A percentile compares a stretch with the other conserved stretches of the same genome.
Conservation (phyloP, 2,329 filamentous ascomycete genomes). For the Calonectria multiphialidica region DNA sequence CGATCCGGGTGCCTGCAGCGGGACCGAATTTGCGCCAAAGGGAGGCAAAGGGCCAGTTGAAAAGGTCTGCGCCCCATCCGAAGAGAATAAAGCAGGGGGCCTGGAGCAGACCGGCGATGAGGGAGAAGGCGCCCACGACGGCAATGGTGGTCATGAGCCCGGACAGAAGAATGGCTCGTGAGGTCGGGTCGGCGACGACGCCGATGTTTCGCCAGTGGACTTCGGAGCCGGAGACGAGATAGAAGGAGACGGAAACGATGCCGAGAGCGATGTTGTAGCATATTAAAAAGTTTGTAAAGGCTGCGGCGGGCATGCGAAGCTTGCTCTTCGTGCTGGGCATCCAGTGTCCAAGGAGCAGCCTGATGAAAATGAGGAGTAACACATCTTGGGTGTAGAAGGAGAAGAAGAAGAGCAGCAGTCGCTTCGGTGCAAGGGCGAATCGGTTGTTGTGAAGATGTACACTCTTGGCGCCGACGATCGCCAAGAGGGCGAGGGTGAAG, state of each 20-base stretch:
- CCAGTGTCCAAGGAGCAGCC: slow-evolving; percentile 46
- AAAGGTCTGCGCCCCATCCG: slow-evolving; percentile 44
- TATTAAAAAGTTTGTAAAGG: slow-evolving; percentile 33
- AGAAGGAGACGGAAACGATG: slow-evolving; percentile 47
- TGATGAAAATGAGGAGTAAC: slow-evolving; percentile 46
- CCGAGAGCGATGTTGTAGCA: slow-evolving; percentile 39
- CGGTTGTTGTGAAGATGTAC: slow-evolving; percentile 49
- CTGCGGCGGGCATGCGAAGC: slow-evolving; percentile 27
- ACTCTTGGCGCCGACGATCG: slow-evolving; percentile 46
- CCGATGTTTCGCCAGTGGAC: slow-evolving; percentile 53
- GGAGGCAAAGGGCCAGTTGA: slow-evolving; percentile 42
- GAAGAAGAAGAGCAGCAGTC: slow-evolving; percentile 46
- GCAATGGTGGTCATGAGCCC: slow-evolving; percentile 45
- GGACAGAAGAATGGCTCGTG: slow-evolving; percentile 48
- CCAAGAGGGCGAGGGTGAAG: slow-evolving; percentile 47
- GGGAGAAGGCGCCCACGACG: slow-evolving; percentile 33
- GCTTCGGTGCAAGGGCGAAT: slow-evolving; percentile 44
- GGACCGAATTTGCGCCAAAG: slow-evolving; percentile 19
- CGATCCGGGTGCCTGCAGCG: slow-evolving; percentile 20
- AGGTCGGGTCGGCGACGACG: slow-evolving; percentile 47
- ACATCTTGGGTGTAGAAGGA: slow-evolving; percentile 52
- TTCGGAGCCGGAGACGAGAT: slow-evolving; percentile 48
- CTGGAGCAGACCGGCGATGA: slow-evolving; percentile 43
- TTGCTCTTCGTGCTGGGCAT: slow-evolving; percentile 33
- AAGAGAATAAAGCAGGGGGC: slow-evolving; percentile 40